Base-by-base conservation (phyloP, 306 rosid species). In the Vigna nakashimae region DNA sequence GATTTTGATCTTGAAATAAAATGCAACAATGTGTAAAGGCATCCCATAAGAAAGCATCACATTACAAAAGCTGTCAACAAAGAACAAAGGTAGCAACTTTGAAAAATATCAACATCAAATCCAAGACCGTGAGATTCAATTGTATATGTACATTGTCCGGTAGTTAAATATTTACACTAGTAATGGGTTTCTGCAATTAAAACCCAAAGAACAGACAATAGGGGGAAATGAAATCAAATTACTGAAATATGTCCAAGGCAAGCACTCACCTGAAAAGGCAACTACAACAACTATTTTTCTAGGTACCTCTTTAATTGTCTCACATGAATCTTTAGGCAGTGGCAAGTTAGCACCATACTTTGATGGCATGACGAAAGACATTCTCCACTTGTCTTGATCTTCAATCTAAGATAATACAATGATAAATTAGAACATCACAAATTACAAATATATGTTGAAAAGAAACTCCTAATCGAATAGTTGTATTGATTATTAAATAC, bases 291-390 rank as follows among this genome's bases (percentile, higher is more conserved):
- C 81, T 66, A 82, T 80, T 84, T 87, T 94, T 74, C 85, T 49
- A 8, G 97, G 90, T 51, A 94, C 91, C 88, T 94, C 97, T 72
- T 42, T 82, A 80, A 94, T 87, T 80, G 68, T 84, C 77, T 92
- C 97, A 80, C 95, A 88, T 26, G 94, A 80, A 78, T 92, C 95
- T 88, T 86, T 89, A 57, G 98, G 97, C 83, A 78, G 79, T 9
- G 98, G 97, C 82, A 89, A 75, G 75, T 88, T 86, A 40, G 89
- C 84, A 72, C 97, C 93, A 20, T 94, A 92, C 81, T 94, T 88
- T 28, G 97, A 92, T 42, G 98, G 98, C 90, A 94, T 75, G 64
- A 94, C 88, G 81, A 94, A 94, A 51, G 98, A 92, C 98, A 94
- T 94, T 76, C 79, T 82, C 98, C 98, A 94, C 63, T 83, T 75